These are phyloP conservation scores for Cytospora paraplurivora DNA, from an alignment of 2,329 filamentous ascomycete species.

Conservation along the genomic window DNA sequence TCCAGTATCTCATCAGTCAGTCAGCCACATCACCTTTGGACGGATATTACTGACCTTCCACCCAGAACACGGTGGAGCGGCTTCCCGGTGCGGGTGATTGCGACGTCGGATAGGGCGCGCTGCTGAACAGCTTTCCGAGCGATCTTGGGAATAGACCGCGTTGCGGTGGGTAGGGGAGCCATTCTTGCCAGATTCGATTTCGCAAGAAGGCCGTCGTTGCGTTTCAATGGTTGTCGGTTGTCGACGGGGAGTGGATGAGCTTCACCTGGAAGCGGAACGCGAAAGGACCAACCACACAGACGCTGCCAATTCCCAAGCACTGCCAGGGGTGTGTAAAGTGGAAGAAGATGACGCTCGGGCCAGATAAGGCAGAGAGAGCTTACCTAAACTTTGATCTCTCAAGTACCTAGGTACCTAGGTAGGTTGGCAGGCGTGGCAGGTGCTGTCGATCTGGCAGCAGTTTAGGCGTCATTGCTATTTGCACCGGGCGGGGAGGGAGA, in stretches of 20 bases:
- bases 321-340: conserved; percentile 14
- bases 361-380: conserved; percentile 13
- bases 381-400: conserved; percentile 18
- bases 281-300: conserved; percentile 25
- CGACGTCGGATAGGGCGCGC: conserved; percentile 73
- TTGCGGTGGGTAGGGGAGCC: conserved; percentile 58
- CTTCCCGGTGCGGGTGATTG: conserved; percentile 94
- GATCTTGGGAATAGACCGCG: conserved; percentile 54
- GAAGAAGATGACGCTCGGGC: conserved; percentile 19
- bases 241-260: conserved; percentile 28
- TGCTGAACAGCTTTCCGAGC: conserved; percentile 51
- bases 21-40: conserved; percentile 33
- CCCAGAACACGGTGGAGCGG: conserved; percentile 86
- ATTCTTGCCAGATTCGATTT: conserved; percentile 46
- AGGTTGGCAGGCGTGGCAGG: no score
- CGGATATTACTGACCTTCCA: conserved; percentile 69
- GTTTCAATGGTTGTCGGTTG: conserved; percentile 36
- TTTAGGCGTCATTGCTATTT: conserved; percentile 16
- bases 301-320: conserved; percentile 29
- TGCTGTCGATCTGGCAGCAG: conserved; percentile 11
- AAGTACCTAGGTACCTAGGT: background rate
- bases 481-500: conserved; percentile 10
- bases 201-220: conserved; percentile 37
- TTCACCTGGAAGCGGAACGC: conserved; percentile 31
- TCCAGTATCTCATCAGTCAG: conserved; percentile 9